These are phyloP conservation scores for Termitomyces bulborhizus DNA, from an alignment of 768 basidiomycete genomes.

Conservation along the genomic window DNA sequence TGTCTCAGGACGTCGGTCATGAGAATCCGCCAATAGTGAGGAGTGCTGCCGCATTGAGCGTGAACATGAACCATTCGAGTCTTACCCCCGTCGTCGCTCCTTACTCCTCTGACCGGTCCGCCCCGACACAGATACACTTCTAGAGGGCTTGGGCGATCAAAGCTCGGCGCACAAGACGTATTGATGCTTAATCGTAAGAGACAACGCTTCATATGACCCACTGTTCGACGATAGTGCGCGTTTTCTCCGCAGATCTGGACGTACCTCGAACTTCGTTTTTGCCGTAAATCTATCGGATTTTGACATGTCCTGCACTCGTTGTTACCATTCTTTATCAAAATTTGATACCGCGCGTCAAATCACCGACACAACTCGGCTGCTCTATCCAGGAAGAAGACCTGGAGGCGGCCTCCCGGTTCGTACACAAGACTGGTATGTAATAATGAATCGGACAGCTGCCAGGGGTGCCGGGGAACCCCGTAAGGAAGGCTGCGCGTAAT, in stretches of 20 bases:
- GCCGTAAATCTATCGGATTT: constrained; percentile 15
- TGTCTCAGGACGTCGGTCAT: not conserved
- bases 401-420: not conserved
- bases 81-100: not conserved
- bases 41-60: not conserved
- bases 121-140: constrained; percentile 3
- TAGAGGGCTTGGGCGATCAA: constrained; percentile 3
- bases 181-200: constrained; percentile 13
- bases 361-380: not conserved
- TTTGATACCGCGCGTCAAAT: not conserved
- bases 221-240: constrained; percentile 14
- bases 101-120: constrained; percentile 9
- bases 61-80: not conserved
- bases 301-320: constrained; percentile 13
- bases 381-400: not conserved
- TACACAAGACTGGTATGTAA: constrained; percentile 6
- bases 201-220: constrained; percentile 11
- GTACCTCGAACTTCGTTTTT: constrained; percentile 26
- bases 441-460: constrained; percentile 9
- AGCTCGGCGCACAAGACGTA: constrained; percentile 12
- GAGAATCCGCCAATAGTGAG: constrained; percentile 5
- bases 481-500: constrained; percentile 3
- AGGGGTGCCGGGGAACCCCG: constrained; percentile 11
- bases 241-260: constrained; percentile 28
- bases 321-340: constrained; percentile 5